Base-by-base conservation (phyloP, 1,284 basidiomycete genomes). In the Marasmius tenuissimus region DNA sequence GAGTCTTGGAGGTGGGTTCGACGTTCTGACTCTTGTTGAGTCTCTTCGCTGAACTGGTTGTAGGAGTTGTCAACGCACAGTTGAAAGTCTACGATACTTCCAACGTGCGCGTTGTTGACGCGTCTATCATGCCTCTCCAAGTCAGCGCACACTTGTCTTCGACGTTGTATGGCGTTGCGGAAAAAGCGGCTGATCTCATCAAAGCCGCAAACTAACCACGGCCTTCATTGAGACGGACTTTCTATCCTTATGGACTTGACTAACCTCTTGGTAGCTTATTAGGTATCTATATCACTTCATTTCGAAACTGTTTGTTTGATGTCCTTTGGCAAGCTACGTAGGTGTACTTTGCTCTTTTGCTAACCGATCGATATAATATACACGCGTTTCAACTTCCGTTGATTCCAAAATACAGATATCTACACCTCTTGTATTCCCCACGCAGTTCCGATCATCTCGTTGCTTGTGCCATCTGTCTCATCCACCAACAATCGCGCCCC, bases 391-490 rank as follows among this genome's bases (percentile, higher is more conserved):
- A 27, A 27, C 27, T 27, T 27, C 27, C 27, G 27, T 27, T 27
- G 27, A 2, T 27, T 27, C 27, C 27, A 4, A 27, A 27, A 27
- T 27, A 4, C 27, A 27, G 2, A 27, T 27, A 27, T 4, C 4
- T 27, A 27, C 27, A 27, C 27, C 2, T 27, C 27, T 27, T 27
- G 27, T 27, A 4, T 27, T 27, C 27, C 27, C 27, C 27, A 27
- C 27, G 2, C 27, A 27, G 27, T 27, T 4, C 27, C 27, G 50
- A 81, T 68, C 81, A 81, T 81, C 52, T 71, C 71, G 59, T 82
- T 81, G 56, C 77, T 77, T 57, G 68, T 72, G 33, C 75, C 76
- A 50, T 73, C 73, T 18, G 73, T 71, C 66, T 80, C 79, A 61
- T 81, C 76, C 8, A 72, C 60, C 34, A 81, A 64, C 71, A 78